Conservation (phyloP, 164 flowering plant genomes). For the Cinnamomum chago region DNA sequence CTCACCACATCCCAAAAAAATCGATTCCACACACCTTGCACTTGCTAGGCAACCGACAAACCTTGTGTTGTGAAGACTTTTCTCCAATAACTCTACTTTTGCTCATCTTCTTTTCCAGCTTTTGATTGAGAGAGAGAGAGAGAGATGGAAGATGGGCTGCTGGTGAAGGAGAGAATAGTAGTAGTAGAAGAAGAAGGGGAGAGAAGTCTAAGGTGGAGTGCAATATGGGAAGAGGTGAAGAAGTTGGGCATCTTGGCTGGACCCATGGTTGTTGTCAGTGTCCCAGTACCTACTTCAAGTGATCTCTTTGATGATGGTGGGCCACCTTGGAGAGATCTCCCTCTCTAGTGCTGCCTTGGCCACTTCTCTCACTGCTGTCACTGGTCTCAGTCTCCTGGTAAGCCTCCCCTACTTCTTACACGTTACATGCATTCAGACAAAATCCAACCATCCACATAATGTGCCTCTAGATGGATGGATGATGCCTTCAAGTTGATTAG, state of each 20-base stretch:
- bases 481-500: no score
- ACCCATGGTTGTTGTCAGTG: constrained; percentile 38
- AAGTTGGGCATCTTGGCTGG: constrained; percentile 32
- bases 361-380: constrained; percentile 39
- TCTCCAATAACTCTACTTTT: no score
- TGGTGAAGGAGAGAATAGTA: constrained; percentile 4
- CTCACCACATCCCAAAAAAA: background rate
- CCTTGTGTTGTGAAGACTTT: background rate
- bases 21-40: background rate
- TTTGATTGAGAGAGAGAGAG: background rate
- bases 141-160: constrained; percentile 19
- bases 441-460: no score
- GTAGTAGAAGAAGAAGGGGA: constrained; percentile 1
- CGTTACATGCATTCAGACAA: no score
- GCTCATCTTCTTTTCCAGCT: background rate
- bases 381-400: constrained; percentile 52
- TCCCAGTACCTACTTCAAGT: constrained; percentile 33
- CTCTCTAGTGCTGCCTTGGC: constrained; percentile 53
- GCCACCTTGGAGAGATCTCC: constrained; percentile 49
- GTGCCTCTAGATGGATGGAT: no score
- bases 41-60: background rate
- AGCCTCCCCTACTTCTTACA: constrained; percentile 5
- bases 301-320: constrained; percentile 54
- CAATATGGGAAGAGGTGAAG: constrained; percentile 28
- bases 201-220: constrained; percentile 16